A percentile compares a stretch with the other conserved stretches of the same genome.
These are phyloP conservation scores for Fusarium sp. DNA, from an alignment of 2,329 filamentous ascomycete genomes.

Conservation along the genomic window DNA sequence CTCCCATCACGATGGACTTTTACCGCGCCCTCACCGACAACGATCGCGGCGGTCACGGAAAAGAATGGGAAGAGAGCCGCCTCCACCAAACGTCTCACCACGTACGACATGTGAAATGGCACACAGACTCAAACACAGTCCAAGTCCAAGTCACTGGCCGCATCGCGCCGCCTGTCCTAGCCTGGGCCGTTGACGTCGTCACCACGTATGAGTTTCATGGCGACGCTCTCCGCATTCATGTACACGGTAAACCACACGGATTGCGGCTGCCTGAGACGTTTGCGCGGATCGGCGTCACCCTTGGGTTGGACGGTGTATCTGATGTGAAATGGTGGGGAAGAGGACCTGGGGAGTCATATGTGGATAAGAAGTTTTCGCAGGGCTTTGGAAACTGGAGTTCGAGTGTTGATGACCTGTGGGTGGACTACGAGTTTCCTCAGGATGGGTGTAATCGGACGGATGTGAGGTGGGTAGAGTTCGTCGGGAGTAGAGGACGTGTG, in stretches of 20 bases:
- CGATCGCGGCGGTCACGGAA: constrained; percentile 60
- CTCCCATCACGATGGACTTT: constrained; percentile 60
- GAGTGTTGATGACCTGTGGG: constrained; percentile 60
- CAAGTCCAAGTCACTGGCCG: constrained; percentile 59
- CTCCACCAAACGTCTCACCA: constrained; percentile 58
- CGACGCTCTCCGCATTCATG: constrained; percentile 56
- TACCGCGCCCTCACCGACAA: constrained; percentile 73
- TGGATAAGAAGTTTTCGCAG: constrained; percentile 71
- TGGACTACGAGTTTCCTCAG: constrained; percentile 72
- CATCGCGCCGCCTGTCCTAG: constrained; percentile 68
- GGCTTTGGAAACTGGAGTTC: constrained; percentile 61
- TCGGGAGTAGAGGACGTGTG: constrained; percentile 50
- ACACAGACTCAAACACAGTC: constrained; percentile 44
- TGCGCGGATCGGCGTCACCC: constrained; percentile 68
- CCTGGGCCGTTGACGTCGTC: constrained; percentile 63
- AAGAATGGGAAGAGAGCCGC: constrained; percentile 62
- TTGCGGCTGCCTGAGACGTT: constrained; percentile 62
- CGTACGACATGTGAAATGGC: constrained; percentile 48
- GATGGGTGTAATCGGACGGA: constrained; percentile 71
- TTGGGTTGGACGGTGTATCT: constrained; percentile 51
- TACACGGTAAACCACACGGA: constrained; percentile 55
- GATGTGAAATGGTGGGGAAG: constrained; percentile 67
- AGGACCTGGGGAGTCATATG: constrained; percentile 70
- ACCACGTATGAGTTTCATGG: constrained; percentile 64
- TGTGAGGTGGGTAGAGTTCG: constrained; percentile 56